Conservation (phyloP, 225 moss, liverwort and hornwort genomes). For the Physcomitrellopsis africana region DNA sequence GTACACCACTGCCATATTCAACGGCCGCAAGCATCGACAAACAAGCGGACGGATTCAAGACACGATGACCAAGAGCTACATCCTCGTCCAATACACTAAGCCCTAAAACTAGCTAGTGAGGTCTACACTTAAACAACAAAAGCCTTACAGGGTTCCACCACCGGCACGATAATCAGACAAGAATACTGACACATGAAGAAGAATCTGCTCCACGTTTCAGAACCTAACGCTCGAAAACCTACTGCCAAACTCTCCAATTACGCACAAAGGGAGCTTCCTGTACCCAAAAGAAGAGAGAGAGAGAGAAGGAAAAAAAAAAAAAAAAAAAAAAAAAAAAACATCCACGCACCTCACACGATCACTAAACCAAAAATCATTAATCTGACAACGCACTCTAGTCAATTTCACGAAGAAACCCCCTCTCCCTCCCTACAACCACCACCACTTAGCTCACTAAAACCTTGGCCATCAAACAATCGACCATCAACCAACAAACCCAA, state of each 20-base stretch:
- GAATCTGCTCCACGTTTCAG: neutral
- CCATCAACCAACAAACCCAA: neutral
- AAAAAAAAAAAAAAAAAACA: too few relatives aligned
- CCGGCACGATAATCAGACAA: constrained; percentile 15
- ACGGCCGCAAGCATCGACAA: constrained; percentile 1
- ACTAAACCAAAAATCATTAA: neutral
- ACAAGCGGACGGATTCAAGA: neutral
- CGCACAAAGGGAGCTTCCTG: neutral
- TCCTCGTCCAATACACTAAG: neutral
- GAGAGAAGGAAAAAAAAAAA: too few relatives aligned
- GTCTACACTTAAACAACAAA: neutral
- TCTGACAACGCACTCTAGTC: neutral
- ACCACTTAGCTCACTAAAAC: constrained; percentile 10
- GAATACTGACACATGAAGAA: neutral
- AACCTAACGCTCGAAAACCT: neutral
- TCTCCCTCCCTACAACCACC: neutral
- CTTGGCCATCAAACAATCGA: neutral
- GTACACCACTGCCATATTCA: constrained; percentile 1
- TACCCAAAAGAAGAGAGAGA: neutral
- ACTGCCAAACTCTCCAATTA: neutral
- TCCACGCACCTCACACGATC: constrained; percentile 5
- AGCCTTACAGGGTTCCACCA: neutral
- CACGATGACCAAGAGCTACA: neutral
- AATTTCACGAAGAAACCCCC: neutral
- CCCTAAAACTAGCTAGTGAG: constrained; percentile 1